Percentiles rank a stretch among this genome's conserved stretches.
These are phyloP conservation scores for Elsinoe arachidis DNA, from an alignment of 2,329 filamentous ascomycete genomes.

Conservation along the genomic window DNA sequence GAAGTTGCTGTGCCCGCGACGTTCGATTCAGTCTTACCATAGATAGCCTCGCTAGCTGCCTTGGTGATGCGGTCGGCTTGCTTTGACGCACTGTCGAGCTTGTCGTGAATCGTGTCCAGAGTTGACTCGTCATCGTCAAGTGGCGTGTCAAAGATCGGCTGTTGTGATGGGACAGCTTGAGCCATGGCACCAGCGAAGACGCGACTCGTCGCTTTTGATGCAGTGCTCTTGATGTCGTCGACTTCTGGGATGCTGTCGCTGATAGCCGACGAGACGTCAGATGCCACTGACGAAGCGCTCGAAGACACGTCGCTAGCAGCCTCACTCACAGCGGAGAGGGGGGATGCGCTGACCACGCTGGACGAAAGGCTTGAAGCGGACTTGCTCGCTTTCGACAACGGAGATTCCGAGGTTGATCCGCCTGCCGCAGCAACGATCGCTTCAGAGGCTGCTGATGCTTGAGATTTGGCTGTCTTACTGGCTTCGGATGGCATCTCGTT, in stretches of 20 bases:
- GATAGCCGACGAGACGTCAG: constrained; percentile 26
- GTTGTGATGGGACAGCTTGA: constrained; percentile 40
- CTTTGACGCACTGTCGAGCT: constrained; percentile 45
- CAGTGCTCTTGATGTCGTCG: constrained; percentile 6
- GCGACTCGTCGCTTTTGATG: constrained; percentile 28
- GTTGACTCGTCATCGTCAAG: constrained; percentile 38
- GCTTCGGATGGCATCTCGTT: constrained; percentile 6
- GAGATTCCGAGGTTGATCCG: not conserved
- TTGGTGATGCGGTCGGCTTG: constrained; percentile 45
- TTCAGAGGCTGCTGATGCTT: constrained; percentile 3
- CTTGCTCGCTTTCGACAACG: constrained; percentile 21
- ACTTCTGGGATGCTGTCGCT: constrained; percentile 19
- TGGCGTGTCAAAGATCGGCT: constrained; percentile 42
- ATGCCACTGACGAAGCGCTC: constrained; percentile 18
- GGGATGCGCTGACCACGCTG: constrained; percentile 15
- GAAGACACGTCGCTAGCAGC: constrained; percentile 14
- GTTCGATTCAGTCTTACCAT: constrained; percentile 38
- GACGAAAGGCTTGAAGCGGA: constrained; percentile 20
- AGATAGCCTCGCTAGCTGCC: constrained; percentile 48
- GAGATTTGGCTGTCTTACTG: not conserved
- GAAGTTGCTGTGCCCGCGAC: constrained; percentile 43
- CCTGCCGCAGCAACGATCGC: not conserved
- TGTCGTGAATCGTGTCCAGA: constrained; percentile 43
- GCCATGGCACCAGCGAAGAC: constrained; percentile 49
- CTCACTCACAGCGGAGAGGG: not conserved